Evolutionary conservation across 352 stramenopile species (phyloP).

Genomic region (Phytophthora nicotianae): DNA sequence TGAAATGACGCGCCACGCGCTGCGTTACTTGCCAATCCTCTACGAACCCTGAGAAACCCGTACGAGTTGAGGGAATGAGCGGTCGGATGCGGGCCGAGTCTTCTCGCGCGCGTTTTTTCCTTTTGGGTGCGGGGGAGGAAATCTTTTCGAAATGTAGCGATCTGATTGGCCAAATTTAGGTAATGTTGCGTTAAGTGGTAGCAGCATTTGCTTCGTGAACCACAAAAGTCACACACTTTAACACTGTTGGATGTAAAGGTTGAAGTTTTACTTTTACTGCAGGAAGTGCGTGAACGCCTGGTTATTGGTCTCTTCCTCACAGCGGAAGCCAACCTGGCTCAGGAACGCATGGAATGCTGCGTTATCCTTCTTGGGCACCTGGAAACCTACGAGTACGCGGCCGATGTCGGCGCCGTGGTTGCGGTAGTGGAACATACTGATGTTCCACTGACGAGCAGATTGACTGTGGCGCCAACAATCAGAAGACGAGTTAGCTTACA

Average conservation of each 20-base stretch:
- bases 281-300: conserved; percentile 82
- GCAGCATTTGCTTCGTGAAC: not conserved
- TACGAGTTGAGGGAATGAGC: conserved; percentile 21
- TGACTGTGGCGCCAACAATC: conserved; percentile 26
- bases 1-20: not conserved
- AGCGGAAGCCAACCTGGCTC: conserved; percentile 73
- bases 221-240: not conserved
- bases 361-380: conserved; percentile 81
- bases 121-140: conserved; percentile 29
- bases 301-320: conserved; percentile 87
- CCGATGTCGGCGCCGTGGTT: conserved; percentile 99
- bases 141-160: conserved; percentile 21
- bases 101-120: conserved; percentile 25
- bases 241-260: not conserved
- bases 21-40: conserved; percentile 3
- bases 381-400: conserved; percentile 96
- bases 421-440: conserved; percentile 99
- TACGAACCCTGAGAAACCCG: not conserved
- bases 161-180: conserved; percentile 14
- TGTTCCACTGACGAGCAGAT: conserved; percentile 91
- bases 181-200: not conserved
- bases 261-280: conserved; percentile 46
- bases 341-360: conserved; percentile 70
- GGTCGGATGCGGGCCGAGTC: conserved; percentile 9
- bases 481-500: conserved; percentile 2